Percentiles rank a stretch among this genome's conserved stretches.
Evolutionary conservation across 192 early-diverging fungal genomes (phyloP).

Genomic region (Irineochytrium annulatum): DNA sequence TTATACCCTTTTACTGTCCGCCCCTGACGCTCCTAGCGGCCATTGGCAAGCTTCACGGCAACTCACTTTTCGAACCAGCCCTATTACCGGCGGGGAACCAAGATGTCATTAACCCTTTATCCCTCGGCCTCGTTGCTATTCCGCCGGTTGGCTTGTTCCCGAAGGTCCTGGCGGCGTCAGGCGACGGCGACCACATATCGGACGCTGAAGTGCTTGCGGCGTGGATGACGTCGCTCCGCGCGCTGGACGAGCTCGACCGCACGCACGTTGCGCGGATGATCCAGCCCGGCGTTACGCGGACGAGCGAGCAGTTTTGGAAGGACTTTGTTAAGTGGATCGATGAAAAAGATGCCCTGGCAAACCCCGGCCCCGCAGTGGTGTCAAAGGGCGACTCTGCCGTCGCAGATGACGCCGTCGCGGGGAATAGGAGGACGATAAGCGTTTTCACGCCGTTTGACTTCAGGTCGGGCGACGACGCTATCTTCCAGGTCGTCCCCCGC

Average conservation of each 20-base stretch:
- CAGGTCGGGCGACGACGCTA: no score
- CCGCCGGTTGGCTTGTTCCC: no score
- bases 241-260: slow-evolving; percentile 14
- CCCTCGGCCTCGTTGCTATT: no score
- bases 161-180: no score
- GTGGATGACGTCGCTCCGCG: slow-evolving; percentile 10
- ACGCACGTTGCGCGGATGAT: slow-evolving; percentile 1
- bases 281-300: slow-evolving; percentile 1
- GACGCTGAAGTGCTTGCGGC: not conserved
- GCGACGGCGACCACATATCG: no score
- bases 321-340: slow-evolving; percentile 17
- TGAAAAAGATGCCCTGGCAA: slow-evolving; percentile 6
- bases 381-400: not conserved
- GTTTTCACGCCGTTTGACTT: no score
- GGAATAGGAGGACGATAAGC: not conserved
- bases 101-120: no score
- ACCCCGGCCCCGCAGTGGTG: not conserved
- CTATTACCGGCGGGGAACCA: no score
- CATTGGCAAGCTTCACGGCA: slow-evolving; percentile 6
- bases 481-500: no score
- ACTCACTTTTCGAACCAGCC: no score
- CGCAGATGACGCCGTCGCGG: not conserved
- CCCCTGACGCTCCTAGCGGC: slow-evolving; percentile 12
- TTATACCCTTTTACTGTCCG: slow-evolving; percentile 16
- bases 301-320: not conserved